Conservation (phyloP, 2,329 filamentous ascomycete genomes). For the Penicillium sp. region DNA sequence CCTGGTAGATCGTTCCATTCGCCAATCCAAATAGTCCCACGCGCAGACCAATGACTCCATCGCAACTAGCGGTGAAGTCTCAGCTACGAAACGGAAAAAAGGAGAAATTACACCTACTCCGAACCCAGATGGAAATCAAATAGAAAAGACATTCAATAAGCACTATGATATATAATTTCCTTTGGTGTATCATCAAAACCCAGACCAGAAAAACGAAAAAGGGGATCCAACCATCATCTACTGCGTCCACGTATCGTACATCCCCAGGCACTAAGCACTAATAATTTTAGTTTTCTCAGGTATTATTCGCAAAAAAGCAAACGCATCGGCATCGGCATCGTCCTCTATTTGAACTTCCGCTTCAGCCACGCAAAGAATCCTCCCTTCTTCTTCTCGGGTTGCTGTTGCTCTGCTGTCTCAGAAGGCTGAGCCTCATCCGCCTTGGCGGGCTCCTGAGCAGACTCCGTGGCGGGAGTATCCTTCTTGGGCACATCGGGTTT, state of each 20-base stretch:
- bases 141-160: conserved; percentile 6
- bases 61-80: conserved; percentile 3
- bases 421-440: neutral
- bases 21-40: neutral
- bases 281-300: conserved; percentile 1
- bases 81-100: neutral
- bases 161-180: conserved; percentile 21
- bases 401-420: conserved; percentile 19
- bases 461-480: conserved; percentile 2
- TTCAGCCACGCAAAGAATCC: conserved; percentile 18
- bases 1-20: neutral
- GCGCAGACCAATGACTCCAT: neutral
- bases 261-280: neutral
- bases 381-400: conserved; percentile 41
- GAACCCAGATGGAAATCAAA: neutral
- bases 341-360: conserved; percentile 16
- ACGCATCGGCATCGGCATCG: neutral
- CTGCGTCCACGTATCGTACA: conserved; percentile 14
- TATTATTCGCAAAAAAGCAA: neutral
- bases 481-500: conserved; percentile 3
- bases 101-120: neutral
- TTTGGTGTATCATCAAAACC: conserved; percentile 20
- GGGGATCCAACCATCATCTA: conserved; percentile 3
- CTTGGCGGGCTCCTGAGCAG: conserved; percentile 3
- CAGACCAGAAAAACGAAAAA: conserved; percentile 2